Conservation (phyloP, 495 filamentous ascomycete genomes). For the Sporormia fimetaria region DNA sequence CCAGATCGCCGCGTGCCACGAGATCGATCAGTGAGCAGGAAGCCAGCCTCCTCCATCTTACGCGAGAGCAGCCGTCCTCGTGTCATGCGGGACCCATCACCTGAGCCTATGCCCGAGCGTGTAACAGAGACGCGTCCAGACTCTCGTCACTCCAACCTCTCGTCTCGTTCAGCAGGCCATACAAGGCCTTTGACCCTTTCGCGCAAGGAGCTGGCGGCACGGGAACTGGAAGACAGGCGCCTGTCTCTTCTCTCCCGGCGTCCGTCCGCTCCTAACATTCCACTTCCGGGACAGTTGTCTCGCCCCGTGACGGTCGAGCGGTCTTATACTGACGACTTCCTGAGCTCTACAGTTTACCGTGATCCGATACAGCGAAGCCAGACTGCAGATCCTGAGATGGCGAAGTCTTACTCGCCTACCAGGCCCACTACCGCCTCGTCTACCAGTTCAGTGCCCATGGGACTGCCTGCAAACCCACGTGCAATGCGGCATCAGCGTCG, state of each 20-base stretch:
- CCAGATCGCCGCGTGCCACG: slow-evolving; percentile 28
- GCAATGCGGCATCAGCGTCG: slow-evolving; percentile 74
- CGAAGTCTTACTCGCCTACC: slow-evolving; percentile 20
- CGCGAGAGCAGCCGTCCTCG: slow-evolving; percentile 18
- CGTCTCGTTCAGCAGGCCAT: slow-evolving; percentile 14
- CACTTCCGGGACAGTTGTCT: slow-evolving; percentile 56
- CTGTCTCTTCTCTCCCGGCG: slow-evolving; percentile 68
- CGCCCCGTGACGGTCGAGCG: slow-evolving; percentile 16
- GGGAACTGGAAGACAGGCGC: slow-evolving; percentile 76
- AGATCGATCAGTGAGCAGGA: slow-evolving; percentile 23
- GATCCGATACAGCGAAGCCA: slow-evolving; percentile 23
- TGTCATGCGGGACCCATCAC: slow-evolving; percentile 15
- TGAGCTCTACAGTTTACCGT: slow-evolving; percentile 19
- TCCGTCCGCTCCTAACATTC: slow-evolving; percentile 67
- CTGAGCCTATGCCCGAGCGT: slow-evolving; percentile 12
- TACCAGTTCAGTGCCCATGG: slow-evolving; percentile 37
- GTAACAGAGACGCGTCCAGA: slow-evolving; percentile 6
- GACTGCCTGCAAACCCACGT: slow-evolving; percentile 71
- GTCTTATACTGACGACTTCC: slow-evolving; percentile 31
- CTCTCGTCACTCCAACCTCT: slow-evolving; percentile 19
- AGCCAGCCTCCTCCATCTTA: slow-evolving; percentile 4
- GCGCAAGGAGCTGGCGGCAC: slow-evolving; percentile 62
- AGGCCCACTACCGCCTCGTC: slow-evolving; percentile 25
- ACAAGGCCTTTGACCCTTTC: slow-evolving; percentile 15
- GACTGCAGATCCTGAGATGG: slow-evolving; percentile 24